Evolutionary conservation across 192 early-diverging fungal genomes (phyloP), one percentile per base, ranked within the genome.

Genomic region (Coemansia sp.): DNA sequence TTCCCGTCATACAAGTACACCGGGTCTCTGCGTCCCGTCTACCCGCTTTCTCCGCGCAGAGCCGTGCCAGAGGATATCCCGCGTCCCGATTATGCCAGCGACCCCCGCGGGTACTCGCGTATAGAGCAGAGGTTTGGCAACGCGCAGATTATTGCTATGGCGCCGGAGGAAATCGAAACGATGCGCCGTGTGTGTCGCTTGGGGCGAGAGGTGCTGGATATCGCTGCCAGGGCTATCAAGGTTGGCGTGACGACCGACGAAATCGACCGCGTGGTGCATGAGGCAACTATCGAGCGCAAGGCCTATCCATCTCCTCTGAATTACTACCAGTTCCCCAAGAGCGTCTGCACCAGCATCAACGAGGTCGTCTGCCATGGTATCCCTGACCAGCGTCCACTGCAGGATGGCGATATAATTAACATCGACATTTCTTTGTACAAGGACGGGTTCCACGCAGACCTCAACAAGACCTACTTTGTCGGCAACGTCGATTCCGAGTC

Each of bases 351-450:
- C 3, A 87, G 85, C 28, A 85, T 93, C 46, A 93, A 93, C 71
- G 90, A 93, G 75, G 95, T 96, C 20, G 93, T 99, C 62, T 99
- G 97, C 74, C 97, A 99, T 66, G 95, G 94, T 51, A 94, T 99
- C 56, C 97, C 97, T 16, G 97, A 99, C 83, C 85, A 87, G 62
- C 94, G 95, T 64, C 85, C 86, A 42, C 81, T 99, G 13, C 81
- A 89, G 70, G 94, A 99, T 63, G 97, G 97, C 34, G 97, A 99
- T 74, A 94, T 99, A 61, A 58, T 94, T 64, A 99, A 99, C 74
- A 73, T 99, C 49, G 97, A 99, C 75, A 86, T 99, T 23, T 85
- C 85, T 29, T 72, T 91, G 49, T 96, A 89, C 81, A 81, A 92
- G 60, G 89, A 94, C 71, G 97, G 94, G 6, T 94, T 92, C 85